phyloP scores from a whole-genome alignment of 176 grass and related monocot species.

The Themeda triandra region DNA sequence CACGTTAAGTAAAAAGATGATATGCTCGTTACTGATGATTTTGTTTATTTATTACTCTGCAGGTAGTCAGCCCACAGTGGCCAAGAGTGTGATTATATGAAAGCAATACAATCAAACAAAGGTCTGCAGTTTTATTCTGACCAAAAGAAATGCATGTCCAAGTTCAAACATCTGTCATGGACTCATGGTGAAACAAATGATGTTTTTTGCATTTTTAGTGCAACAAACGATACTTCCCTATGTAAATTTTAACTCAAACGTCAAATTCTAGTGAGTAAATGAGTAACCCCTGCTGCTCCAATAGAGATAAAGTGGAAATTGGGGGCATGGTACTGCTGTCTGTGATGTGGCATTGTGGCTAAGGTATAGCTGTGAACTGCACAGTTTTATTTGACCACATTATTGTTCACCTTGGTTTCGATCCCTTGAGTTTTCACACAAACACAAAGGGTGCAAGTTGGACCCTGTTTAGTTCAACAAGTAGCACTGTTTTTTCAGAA shows the following conservation, averaged over 20 bases:
- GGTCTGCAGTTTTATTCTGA: conserved; percentile 7
- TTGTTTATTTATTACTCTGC: conserved; percentile 17
- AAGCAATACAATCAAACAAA: background rate
- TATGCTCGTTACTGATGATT: background rate
- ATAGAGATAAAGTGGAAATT: background rate
- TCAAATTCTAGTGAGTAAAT: too few relatives aligned
- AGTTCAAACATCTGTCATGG: background rate
- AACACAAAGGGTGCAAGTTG: too few relatives aligned
- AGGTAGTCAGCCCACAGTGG: conserved; percentile 99
- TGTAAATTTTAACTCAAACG: background rate
- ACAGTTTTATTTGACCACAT: background rate
- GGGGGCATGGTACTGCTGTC: background rate
- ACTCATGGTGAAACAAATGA: background rate
- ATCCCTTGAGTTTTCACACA: background rate
- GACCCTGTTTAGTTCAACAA: too few relatives aligned
- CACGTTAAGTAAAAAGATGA: background rate
- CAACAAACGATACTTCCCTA: background rate
- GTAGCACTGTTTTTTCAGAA: too few relatives aligned
- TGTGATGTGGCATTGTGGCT: background rate
- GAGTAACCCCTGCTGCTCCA: background rate
- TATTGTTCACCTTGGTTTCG: background rate
- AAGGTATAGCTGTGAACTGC: background rate
- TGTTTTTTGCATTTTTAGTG: too few relatives aligned
- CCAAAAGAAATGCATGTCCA: background rate
- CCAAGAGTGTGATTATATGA: conserved; percentile 60